Conservation (phyloP, 208 protist genomes). For the Hexamita inflata region DNA sequence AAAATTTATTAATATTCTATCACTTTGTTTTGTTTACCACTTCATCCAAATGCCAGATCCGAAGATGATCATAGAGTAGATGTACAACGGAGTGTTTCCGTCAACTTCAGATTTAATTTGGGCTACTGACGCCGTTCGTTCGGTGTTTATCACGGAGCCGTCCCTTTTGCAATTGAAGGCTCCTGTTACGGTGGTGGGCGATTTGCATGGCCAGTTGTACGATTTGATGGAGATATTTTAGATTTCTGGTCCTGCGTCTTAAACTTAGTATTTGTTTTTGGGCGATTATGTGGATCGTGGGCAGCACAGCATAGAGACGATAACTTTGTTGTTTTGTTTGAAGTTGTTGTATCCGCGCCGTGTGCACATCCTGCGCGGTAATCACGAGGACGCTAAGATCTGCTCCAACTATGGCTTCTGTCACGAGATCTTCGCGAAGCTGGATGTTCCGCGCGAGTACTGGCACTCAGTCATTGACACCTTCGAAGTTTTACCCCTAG, state of each 20-base stretch:
- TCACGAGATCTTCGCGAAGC: constrained; percentile 30
- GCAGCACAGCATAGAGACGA: constrained; percentile 52
- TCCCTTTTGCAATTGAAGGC: constrained; percentile 25
- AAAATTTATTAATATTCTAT: too few relatives aligned
- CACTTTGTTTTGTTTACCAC: too few relatives aligned
- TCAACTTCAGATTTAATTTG: constrained; percentile 7
- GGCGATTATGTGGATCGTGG: constrained; percentile 62
- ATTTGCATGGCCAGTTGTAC: constrained; percentile 97
- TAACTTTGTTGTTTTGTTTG: constrained; percentile 58
- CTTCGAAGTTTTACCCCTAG: constrained; percentile 24
- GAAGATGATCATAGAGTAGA: too few relatives aligned
- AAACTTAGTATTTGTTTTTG: constrained; percentile 19
- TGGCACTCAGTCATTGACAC: constrained; percentile 29
- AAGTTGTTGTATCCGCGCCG: constrained; percentile 48
- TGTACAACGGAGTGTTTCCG: too few relatives aligned
- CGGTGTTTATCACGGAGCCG: constrained; percentile 26
- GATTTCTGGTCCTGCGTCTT: constrained; percentile 58
- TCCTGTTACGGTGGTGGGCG: constrained; percentile 90
- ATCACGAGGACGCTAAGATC: constrained; percentile 39
- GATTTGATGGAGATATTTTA: constrained; percentile 88
- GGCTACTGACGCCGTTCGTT: not conserved
- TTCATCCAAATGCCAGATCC: too few relatives aligned
- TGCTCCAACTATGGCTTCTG: constrained; percentile 37
- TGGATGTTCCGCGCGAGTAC: constrained; percentile 25
- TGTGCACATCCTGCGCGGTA: constrained; percentile 39